Base-by-base conservation (phyloP, 2,329 filamentous ascomycete species). In the Chrysosporium keratinophilum region DNA sequence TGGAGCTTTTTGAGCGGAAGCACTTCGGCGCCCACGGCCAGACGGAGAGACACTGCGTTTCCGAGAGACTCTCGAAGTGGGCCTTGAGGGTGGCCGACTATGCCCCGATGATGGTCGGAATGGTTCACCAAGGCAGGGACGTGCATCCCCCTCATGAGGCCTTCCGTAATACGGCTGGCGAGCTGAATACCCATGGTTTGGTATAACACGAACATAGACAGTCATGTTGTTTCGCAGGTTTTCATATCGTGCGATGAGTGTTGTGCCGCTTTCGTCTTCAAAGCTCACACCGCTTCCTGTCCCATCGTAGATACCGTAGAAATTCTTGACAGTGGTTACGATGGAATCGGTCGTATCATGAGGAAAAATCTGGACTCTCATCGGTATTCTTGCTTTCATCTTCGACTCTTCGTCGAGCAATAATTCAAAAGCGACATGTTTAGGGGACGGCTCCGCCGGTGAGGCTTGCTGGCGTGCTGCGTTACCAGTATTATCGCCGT, bases 261-360 rank as follows among this genome's bases (percentile, higher is more conserved):
- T 95, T 65, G 87, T 91, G 64, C 88, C 88, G 63, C 85, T 77
- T 59, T 87, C 82, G 69, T 97, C 91, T 72, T 97, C 91, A 65
- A 98, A 97, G 73, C 88, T 95, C 65, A 98, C 85, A 60, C 93
- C 90, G 67, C 84, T 84, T 61, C 81, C 82, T 62, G 81, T 79
- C 58, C 81, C 83, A 60, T 91, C 87, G 69, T 96, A 96, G 61
- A 98, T 79, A 57, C 93, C 93, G 68, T 95, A 97, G 74, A 97
- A 97, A 76, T 96, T 97, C 79, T 95, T 97, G 66, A 97, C 91
- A 1, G 93, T 97, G 12, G 89, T 93, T 59, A 97, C 88, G 73
- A 98, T 98, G 35, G 90, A 96, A 67, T 97, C 91, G 19, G 91
- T 97, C 50, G 88, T 90, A 75, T 98, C 93, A 71, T 97, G 90